Conservation (phyloP, 2,329 filamentous ascomycete genomes). For the Cadophora gregata region DNA sequence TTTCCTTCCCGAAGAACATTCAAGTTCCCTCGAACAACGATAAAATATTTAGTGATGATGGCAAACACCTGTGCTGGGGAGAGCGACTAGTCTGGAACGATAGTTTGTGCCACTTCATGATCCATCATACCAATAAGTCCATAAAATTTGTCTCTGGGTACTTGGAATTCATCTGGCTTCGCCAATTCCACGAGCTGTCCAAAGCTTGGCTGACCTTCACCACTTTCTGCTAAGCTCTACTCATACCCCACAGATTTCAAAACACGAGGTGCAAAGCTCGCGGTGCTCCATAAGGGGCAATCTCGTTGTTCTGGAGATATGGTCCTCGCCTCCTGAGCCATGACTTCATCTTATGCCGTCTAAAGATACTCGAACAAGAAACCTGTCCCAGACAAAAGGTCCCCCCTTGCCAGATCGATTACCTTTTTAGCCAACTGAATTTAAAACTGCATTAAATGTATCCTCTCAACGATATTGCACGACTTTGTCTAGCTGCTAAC, state of each 20-base stretch:
- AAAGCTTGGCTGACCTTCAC: constrained; percentile 7
- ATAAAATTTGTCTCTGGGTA: constrained; percentile 34
- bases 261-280: constrained; percentile 27
- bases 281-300: constrained; percentile 14
- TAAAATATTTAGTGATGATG: constrained; percentile 21
- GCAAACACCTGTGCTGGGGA: constrained; percentile 21
- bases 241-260: constrained; percentile 23
- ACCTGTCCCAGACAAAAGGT: constrained; percentile 25
- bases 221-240: constrained; percentile 1
- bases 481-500: no score
- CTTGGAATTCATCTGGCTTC: constrained; percentile 14
- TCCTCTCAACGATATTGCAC: no score
- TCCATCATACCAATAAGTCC: constrained; percentile 32
- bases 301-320: background rate
- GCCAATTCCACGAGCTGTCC: constrained; percentile 25
- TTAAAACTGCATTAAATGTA: no score
- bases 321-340: constrained; percentile 16
- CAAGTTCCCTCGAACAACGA: constrained; percentile 16
- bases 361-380: constrained; percentile 26
- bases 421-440: no score
- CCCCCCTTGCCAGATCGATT: constrained; percentile 19
- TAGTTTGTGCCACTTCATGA: constrained; percentile 8
- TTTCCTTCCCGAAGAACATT: constrained; percentile 29
- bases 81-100: constrained; percentile 26
- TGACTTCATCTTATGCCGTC: constrained; percentile 25